Base-by-base conservation (phyloP, 352 stramenopile species). In the Paralagenidium karlingii region DNA sequence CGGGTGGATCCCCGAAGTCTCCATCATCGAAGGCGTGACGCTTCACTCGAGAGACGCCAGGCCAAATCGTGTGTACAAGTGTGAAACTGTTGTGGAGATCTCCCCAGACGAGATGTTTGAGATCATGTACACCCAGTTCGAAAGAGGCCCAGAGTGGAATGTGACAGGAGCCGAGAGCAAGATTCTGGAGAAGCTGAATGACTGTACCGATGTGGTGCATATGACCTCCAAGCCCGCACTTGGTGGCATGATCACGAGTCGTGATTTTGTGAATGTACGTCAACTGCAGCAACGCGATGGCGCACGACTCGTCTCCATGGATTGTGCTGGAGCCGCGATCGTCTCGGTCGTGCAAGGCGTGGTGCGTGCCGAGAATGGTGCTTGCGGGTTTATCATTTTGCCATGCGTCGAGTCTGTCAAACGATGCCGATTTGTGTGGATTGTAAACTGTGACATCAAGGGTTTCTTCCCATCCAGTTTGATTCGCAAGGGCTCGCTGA, bases 381-480 rank as follows among this genome's bases (percentile, higher is more conserved):
- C 70, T 3, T 82, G 68, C 13, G 74, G 74, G 4, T 85, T 80
- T 51, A 47, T 88, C 18, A 83, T 88, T 28, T 38, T 85, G 39
- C 74, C 74, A 3, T 36, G 30, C 3, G 30, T 22, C 16, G 30
- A 36, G 19, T 20, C 30, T 20, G 22, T 22, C 30, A 36, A 7
- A 36, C 70, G 82, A 40, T 85, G 69, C 37, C 70, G 69, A 37
- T 62, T 88, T 22, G 61, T 88, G 34, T 88, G 74, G 70, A 78
- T 88, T 40, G 39, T 88, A 5, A 88, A 88, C 58, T 80, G 69
- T 47, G 74, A 88, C 51, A 88, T 88, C 49, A 88, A 88, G 59
- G 70, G 70, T 11, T 88, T 81, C 55, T 88, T 88, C 46, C 74
- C 74, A 8, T 67, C 57, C 2, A 85, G 68, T 29, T 47, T 83